Evolutionary conservation across 345 rosid genomes (phyloP).

Genomic region (Sapria himalayana): DNA sequence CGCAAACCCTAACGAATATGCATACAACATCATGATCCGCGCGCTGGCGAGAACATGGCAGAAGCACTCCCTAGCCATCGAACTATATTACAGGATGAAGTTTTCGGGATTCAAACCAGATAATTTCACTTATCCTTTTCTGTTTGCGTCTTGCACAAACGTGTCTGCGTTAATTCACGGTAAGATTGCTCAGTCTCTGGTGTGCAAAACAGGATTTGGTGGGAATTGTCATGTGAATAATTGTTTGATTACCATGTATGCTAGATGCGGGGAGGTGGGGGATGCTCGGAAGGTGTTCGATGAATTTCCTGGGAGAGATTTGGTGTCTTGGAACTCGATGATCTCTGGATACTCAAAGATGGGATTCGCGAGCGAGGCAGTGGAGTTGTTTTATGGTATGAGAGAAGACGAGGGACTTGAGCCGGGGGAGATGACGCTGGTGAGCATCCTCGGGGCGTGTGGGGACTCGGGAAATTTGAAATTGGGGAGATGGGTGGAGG

Average conservation of each 20-base stretch:
- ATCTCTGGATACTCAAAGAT: slow-evolving; percentile 57
- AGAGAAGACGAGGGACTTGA: slow-evolving; percentile 31
- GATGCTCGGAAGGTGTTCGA: slow-evolving; percentile 54
- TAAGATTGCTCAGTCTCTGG: slow-evolving; percentile 28
- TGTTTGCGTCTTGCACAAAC: slow-evolving; percentile 46
- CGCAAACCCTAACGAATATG: slow-evolving; percentile 35
- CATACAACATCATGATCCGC: slow-evolving; percentile 67
- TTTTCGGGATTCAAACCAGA: slow-evolving; percentile 30
- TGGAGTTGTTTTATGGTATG: slow-evolving; percentile 45
- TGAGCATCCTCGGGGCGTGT: slow-evolving; percentile 55
- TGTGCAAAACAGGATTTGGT: slow-evolving; percentile 36
- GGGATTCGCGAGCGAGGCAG: slow-evolving; percentile 40
- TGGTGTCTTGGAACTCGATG: slow-evolving; percentile 87
- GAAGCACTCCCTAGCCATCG: slow-evolving; percentile 20
- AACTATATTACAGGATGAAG: slow-evolving; percentile 35
- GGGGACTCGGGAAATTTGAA: slow-evolving; percentile 47
- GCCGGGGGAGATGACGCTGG: slow-evolving; percentile 65
- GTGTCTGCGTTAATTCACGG: slow-evolving; percentile 26
- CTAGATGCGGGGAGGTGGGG: slow-evolving; percentile 15
- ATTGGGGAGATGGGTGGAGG: slow-evolving; percentile 48
- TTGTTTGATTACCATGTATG: slow-evolving; percentile 50
- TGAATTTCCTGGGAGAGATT: slow-evolving; percentile 34
- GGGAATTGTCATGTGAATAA: slow-evolving; percentile 33
- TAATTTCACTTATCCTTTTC: slow-evolving; percentile 58
- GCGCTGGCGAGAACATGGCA: slow-evolving; percentile 46